Percentiles rank a stretch among this genome's conserved stretches.
phyloP scores from a whole-genome alignment of 768 basidiomycete species.

The Psilocybe azurescens region DNA sequence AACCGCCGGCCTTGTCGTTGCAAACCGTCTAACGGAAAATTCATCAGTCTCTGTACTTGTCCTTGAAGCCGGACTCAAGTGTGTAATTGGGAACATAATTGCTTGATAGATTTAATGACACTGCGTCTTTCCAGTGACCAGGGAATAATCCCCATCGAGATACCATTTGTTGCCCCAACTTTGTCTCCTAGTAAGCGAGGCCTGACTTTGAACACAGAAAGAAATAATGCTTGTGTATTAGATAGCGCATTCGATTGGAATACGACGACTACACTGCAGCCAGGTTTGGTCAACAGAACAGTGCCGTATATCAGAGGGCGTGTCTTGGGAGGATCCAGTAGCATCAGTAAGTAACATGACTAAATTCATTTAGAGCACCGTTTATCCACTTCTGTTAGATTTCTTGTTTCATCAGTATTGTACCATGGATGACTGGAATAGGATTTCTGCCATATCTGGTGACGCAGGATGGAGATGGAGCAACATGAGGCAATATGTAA shows the following conservation, averaged over 20 bases:
- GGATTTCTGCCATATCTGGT: conserved; percentile 35
- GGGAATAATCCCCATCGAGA: conserved; percentile 16
- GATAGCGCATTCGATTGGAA: conserved; percentile 26
- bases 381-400: conserved; percentile 23
- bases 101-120: neutral
- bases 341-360: neutral
- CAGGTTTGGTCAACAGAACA: conserved; percentile 28
- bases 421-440: conserved; percentile 41
- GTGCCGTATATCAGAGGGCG: conserved; percentile 35
- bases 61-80: conserved; percentile 64
- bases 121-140: conserved; percentile 24
- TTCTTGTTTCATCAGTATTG: conserved; percentile 42
- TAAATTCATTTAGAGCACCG: neutral
- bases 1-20: conserved; percentile 15
- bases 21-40: conserved; percentile 47
- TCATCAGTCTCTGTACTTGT: conserved; percentile 50
- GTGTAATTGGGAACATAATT: neutral
- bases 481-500: conserved; percentile 36
- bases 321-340: conserved; percentile 36
- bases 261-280: conserved; percentile 32
- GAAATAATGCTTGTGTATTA: neutral
- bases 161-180: conserved; percentile 20
- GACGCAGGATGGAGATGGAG: conserved; percentile 45
- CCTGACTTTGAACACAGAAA: neutral
- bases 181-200: conserved; percentile 13